A percentile compares a stretch with the other conserved stretches of the same genome.
Conservation (phyloP, 2,329 filamentous ascomycete genomes). For the Talaromyces atroroseus region DNA sequence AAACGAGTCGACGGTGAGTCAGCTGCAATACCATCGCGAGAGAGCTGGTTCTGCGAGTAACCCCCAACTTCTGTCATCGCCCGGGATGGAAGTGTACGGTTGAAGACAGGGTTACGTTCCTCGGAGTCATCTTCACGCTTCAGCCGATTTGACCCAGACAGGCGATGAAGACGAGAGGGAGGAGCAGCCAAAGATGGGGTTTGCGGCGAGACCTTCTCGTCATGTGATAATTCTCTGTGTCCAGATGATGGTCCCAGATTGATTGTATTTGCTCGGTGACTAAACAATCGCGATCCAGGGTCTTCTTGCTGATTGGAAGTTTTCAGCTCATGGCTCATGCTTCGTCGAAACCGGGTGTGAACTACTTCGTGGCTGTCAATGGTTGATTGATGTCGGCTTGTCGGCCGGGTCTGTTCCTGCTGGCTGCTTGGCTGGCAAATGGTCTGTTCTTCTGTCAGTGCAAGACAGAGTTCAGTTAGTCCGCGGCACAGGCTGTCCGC, state of each 20-base stretch:
- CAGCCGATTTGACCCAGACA: constrained; percentile 34
- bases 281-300: constrained; percentile 24
- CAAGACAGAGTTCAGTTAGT: constrained; percentile 85
- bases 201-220: constrained; percentile 23
- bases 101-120: constrained; percentile 25
- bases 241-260: constrained; percentile 18
- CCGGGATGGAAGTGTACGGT: constrained; percentile 35
- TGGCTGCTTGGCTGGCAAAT: constrained; percentile 16
- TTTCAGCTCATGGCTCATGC: constrained; percentile 36
- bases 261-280: constrained; percentile 35
- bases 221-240: constrained; percentile 21
- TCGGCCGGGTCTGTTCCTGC: constrained; percentile 21
- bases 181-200: constrained; percentile 24
- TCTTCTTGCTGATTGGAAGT: constrained; percentile 21
- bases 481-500: constrained; percentile 89
- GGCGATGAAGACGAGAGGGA: constrained; percentile 35
- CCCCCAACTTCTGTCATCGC: constrained; percentile 38
- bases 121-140: constrained; percentile 31
- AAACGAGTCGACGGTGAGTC: constrained; percentile 22
- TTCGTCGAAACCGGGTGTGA: constrained; percentile 30
- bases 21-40: constrained; percentile 23
- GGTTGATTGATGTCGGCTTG: constrained; percentile 1
- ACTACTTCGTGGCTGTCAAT: constrained; percentile 21
- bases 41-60: constrained; percentile 25
- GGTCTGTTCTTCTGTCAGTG: constrained; percentile 60